Evolutionary conservation across 2,329 filamentous ascomycete genomes (phyloP).

Genomic region (Capronia coronata): DNA sequence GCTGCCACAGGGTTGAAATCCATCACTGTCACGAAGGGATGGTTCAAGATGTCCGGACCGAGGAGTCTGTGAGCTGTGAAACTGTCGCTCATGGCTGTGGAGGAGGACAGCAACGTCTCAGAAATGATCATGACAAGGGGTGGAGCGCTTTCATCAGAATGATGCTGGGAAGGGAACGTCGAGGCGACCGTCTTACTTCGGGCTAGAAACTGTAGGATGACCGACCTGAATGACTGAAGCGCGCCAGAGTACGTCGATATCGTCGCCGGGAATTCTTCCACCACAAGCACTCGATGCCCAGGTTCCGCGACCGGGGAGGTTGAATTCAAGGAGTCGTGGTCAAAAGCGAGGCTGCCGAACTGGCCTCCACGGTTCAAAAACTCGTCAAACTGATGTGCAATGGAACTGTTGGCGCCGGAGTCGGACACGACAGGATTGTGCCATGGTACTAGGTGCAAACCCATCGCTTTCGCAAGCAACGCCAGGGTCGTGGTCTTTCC

Average conservation of each 20-base stretch:
- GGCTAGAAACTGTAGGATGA: conserved; percentile 68
- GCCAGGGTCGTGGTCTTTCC: conserved; percentile 86
- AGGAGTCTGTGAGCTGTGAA: conserved; percentile 87
- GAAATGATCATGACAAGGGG: conserved; percentile 88
- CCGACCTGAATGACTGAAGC: conserved; percentile 64
- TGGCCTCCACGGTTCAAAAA: conserved; percentile 77
- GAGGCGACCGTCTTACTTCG: conserved; percentile 55
- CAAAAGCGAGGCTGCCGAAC: conserved; percentile 63
- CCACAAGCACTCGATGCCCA: conserved; percentile 56
- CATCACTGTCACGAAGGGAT: conserved; percentile 70
- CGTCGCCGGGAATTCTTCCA: conserved; percentile 78
- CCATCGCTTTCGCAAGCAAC: conserved; percentile 70
- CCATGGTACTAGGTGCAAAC: conserved; percentile 79
- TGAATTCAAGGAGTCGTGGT: conserved; percentile 8
- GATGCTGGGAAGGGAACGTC: conserved; percentile 33
- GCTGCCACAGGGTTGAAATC: conserved; percentile 92
- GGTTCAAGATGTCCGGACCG: conserved; percentile 75
- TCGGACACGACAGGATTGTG: conserved; percentile 67
- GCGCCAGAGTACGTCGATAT: conserved; percentile 60
- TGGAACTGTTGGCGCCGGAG: conserved; percentile 56
- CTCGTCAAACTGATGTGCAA: conserved; percentile 79
- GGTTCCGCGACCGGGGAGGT: conserved; percentile 6
- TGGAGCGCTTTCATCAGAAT: conserved; percentile 44
- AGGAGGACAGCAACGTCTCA: conserved; percentile 80
- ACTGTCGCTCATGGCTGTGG: conserved; percentile 76